Conservation (phyloP, 805 yeast genomes). For the Ogataea saltuana region DNA sequence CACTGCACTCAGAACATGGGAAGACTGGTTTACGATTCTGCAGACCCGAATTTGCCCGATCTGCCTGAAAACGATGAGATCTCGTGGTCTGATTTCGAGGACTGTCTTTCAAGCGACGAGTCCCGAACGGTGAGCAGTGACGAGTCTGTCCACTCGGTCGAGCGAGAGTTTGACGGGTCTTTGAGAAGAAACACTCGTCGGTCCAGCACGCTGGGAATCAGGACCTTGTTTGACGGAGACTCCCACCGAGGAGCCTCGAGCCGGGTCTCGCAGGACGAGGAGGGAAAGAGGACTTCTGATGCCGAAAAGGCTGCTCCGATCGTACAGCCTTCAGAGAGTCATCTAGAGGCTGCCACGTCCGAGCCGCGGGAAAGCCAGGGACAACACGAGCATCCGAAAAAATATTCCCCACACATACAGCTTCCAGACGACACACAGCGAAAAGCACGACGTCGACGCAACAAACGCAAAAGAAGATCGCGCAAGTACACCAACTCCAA, state of each 20-base stretch:
- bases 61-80: constrained; percentile 37
- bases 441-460: constrained; percentile 5
- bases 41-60: constrained; percentile 43
- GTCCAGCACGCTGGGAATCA: not conserved
- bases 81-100: constrained; percentile 36
- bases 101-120: constrained; percentile 24
- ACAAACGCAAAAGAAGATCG: constrained; percentile 14
- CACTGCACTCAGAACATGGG: not conserved
- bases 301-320: not conserved
- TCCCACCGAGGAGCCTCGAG: too few relatives aligned
- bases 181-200: not conserved
- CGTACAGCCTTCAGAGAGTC: not conserved
- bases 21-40: constrained; percentile 37
- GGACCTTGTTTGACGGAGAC: constrained; percentile 1
- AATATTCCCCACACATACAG: not conserved
- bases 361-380: too few relatives aligned
- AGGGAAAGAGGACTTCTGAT: too few relatives aligned
- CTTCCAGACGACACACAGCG: not conserved
- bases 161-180: constrained; percentile 1
- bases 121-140: too few relatives aligned
- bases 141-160: too few relatives aligned
- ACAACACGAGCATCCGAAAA: too few relatives aligned
- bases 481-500: constrained; percentile 40
- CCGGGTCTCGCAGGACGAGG: too few relatives aligned
- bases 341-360: not conserved